Evolutionary conservation across 1,284 basidiomycete genomes (phyloP), one percentile per base, ranked within the genome.

Genomic region (Puccinia hordei): DNA sequence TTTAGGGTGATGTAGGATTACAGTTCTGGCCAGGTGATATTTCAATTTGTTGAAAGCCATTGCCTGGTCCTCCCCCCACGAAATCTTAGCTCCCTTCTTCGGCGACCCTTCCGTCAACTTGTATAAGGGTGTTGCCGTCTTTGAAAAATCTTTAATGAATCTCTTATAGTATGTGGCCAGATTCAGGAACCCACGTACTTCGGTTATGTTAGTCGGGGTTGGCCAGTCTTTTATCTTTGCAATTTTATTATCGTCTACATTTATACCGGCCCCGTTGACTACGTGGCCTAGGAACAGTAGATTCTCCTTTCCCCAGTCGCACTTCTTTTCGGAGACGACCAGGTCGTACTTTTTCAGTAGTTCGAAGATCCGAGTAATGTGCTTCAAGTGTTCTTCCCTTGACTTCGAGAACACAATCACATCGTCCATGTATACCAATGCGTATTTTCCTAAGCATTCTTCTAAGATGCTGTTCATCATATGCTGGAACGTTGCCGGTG

Each of bases 401-500:
- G 19, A 24, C 49, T 72, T 72, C 4, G 69, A 72, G 46, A 46
- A 72, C 17, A 72, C 46, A 17, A 72, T 44, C 15, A 72, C 33
- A 49, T 72, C 44, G 30, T 72, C 69, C 8, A 72, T 17, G 46
- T 72, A 72, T 2, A 72, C 69, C 44, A 72, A 46, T 1, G 44
- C 69, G 33, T 51, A 72, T 13, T 24, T 51, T 3, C 49, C 69
- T 9, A 72, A 17, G 15, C 55, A 3, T 83, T 86, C 76, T 88
- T 85, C 0, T 84, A 83, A 12, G 12, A 41, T 41, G 12, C 12
- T 41, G 12, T 41, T 41, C 38, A 41, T 41, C 38, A 41, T 41
- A 0, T 84, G 82, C 72, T 88, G 87, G 73, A 82, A 82, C 15
- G 65, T 75, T 24, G 68, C 51, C 1, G 81, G 82, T 1, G 82